Percentiles rank a stretch among this genome's conserved stretches.
phyloP scores from a whole-genome alignment of 257 asterid genomes.

The Phtheirospermum japonicum region DNA sequence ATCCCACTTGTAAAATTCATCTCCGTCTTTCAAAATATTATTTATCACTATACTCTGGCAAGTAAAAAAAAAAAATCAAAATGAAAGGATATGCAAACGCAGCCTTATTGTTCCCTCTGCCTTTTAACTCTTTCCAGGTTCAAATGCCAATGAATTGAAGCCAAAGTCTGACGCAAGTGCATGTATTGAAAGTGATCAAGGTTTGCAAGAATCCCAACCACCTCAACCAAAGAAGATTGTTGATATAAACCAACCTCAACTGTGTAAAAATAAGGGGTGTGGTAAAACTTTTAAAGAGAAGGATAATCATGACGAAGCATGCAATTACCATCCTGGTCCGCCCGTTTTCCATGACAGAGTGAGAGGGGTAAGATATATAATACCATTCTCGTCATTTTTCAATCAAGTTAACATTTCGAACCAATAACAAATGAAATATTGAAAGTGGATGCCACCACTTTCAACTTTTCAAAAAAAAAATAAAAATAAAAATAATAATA shows the following conservation, averaged over 20 bases:
- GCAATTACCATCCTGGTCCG: conserved; percentile 93
- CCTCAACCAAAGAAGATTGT: conserved; percentile 53
- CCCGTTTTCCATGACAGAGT: conserved; percentile 83
- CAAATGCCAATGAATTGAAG: conserved; percentile 44
- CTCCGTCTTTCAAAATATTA: neutral
- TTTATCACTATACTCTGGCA: neutral
- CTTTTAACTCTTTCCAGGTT: conserved; percentile 39
- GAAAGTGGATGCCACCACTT: too few species aligned
- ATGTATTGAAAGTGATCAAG: conserved; percentile 32
- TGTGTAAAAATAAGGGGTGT: conserved; percentile 77
- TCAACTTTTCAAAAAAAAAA: too few species aligned
- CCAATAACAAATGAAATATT: too few species aligned
- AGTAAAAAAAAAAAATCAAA: too few species aligned
- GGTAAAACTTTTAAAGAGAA: conserved; percentile 74
- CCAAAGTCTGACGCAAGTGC: conserved; percentile 33
- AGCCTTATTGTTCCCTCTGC: neutral
- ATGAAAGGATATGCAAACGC: neutral
- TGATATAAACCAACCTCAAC: conserved; percentile 72
- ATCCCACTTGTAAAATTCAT: neutral
- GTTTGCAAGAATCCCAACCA: conserved; percentile 38
- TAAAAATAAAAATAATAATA: too few species aligned
- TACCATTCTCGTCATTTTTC: neutral
- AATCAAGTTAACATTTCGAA: too few species aligned
- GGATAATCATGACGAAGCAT: conserved; percentile 80
- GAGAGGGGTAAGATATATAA: conserved; percentile 70